These are phyloP conservation scores for Ichthyophthirius multifiliis DNA, from an alignment of 169 alveolate species.

Conservation along the genomic window DNA sequence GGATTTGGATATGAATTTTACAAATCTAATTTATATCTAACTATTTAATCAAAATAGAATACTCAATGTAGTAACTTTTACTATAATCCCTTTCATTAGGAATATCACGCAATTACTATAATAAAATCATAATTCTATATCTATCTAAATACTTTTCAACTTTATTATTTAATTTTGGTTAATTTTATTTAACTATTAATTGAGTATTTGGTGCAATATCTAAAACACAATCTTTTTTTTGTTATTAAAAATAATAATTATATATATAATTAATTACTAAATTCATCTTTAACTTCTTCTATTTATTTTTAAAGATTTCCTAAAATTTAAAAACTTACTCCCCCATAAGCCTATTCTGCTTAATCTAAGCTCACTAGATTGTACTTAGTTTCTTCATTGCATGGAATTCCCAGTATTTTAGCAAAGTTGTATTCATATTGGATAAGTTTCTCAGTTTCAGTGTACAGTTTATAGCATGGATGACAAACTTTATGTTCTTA, in stretches of 20 bases:
- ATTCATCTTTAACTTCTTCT: background rate
- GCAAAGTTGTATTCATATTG: conserved; percentile 55
- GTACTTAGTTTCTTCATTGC: conserved; percentile 35
- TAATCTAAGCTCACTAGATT: conserved; percentile 16
- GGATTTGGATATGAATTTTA: background rate
- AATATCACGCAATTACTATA: conserved; percentile 25
- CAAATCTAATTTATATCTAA: conserved; percentile 25
- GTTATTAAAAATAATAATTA: background rate
- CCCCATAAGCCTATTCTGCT: conserved; percentile 14
- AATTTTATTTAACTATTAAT: conserved; percentile 7
- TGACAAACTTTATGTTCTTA: conserved; percentile 63
- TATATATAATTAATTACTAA: background rate
- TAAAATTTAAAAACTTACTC: background rate
- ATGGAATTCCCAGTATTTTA: conserved; percentile 47
- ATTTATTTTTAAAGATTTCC: background rate
- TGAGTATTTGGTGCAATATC: conserved; percentile 24
- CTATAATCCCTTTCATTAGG: conserved; percentile 16
- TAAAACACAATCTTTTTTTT: conserved; percentile 8
- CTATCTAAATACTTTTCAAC: conserved; percentile 14
- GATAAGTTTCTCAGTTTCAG: conserved; percentile 57
- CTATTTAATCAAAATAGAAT: conserved; percentile 18
- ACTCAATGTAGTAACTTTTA: conserved; percentile 28
- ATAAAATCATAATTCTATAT: conserved; percentile 37
- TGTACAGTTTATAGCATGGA: conserved; percentile 43
- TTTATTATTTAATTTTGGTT: conserved; percentile 22